Base-by-base conservation (phyloP, 495 filamentous ascomycete species). In the Chaetomium fimeti region DNA sequence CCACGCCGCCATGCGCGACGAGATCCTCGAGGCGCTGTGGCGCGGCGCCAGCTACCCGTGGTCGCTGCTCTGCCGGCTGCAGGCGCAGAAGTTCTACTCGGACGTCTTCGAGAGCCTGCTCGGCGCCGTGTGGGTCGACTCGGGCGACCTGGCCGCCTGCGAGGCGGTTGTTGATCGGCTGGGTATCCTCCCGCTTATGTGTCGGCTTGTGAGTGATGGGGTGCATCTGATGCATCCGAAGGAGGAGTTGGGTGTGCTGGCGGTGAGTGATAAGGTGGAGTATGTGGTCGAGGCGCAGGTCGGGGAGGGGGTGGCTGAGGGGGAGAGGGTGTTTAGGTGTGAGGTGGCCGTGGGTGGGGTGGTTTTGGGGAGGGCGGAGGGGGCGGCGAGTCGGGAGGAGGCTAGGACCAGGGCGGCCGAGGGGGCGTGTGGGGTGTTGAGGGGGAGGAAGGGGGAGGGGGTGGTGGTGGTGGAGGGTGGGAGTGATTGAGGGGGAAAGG, bases 91-190 rank as follows among this genome's bases (percentile, higher is more conserved):
- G 67, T 90, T 91, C 80, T 87, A 90, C 76, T 94, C 89, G 0
- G 93, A 98, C 70, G 78, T 97, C 12, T 78, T 97, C 45, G 94
- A 98, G 80, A 84, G 82, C 56, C 65, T 93, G 1, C 74, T 97
- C 1, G 94, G 91, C 0, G 94, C 93, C 0, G 84, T 97, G 0
- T 98, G 89, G 78, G 79, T 96, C 57, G 94, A 97, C 71, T 90
- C 0, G 89, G 90, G 45, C 16, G 45, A 49, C 16, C 8, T 84
- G 5, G 68, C 93, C 0, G 74, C 63, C 0, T 92, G 89, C 64
- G 74, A 77, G 28, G 62, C 36, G 0, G 82, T 97, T 43, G 66
- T 89, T 0, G 85, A 89, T 63, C 70, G 79, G 2, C 67, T 90
- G 1, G 91, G 92, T 0, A 74, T 97, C 13, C 59, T 92, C 36